Conservation (phyloP, 139 green algal species). For the Chlamydomonas urium region DNA sequence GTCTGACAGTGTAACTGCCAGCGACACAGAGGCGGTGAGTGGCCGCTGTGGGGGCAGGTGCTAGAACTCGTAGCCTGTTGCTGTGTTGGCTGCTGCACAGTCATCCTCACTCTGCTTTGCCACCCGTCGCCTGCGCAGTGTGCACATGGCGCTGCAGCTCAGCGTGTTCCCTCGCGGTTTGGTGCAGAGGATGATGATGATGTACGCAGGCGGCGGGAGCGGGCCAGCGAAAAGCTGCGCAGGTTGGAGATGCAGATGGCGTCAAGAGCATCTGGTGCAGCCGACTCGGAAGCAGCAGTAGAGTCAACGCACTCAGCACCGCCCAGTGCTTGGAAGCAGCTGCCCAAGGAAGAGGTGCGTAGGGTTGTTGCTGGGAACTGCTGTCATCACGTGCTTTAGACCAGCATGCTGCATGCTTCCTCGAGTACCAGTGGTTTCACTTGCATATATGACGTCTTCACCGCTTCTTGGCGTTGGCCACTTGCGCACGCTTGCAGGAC, state of each 20-base stretch:
- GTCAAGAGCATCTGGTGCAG: background rate
- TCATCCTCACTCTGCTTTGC: background rate
- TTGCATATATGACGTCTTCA: background rate
- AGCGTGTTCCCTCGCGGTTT: background rate
- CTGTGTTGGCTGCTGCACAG: background rate
- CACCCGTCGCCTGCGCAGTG: background rate
- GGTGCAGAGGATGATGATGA: constrained; percentile 5
- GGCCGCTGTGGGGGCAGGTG: background rate
- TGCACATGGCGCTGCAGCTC: background rate
- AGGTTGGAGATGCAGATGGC: constrained; percentile 13
- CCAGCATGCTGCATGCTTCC: background rate
- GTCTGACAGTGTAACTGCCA: background rate
- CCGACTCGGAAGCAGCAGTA: background rate
- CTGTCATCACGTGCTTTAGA: no score
- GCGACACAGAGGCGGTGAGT: background rate
- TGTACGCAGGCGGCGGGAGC: constrained; percentile 1
- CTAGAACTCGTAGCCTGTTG: background rate
- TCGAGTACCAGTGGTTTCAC: background rate
- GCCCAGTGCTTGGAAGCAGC: background rate
- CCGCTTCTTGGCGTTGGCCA: background rate
- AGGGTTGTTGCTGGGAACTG: background rate
- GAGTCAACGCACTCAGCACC: background rate
- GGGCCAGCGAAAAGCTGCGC: constrained; percentile 10
- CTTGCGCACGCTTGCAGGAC: background rate
- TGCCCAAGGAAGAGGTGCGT: background rate